These are phyloP conservation scores for Pseudopithomyces maydicus DNA, from an alignment of 2,329 filamentous ascomycete genomes.

Conservation along the genomic window DNA sequence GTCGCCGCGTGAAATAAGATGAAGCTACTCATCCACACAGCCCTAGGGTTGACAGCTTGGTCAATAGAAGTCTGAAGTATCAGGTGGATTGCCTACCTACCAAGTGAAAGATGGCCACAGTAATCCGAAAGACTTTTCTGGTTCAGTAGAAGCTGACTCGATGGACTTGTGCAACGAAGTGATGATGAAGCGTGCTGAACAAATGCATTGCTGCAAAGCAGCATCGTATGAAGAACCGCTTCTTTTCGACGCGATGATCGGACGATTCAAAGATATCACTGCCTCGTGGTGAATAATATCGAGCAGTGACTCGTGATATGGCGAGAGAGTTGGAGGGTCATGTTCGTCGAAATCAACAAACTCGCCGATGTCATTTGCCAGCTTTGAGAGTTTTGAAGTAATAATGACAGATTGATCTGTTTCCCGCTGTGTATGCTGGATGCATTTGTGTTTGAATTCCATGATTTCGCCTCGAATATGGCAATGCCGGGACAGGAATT, in stretches of 20 bases:
- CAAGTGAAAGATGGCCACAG: conserved; percentile 48
- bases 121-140: conserved; percentile 12
- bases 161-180: conserved; percentile 45
- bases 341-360: conserved; percentile 47
- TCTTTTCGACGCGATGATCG: conserved; percentile 54
- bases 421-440: conserved; percentile 52
- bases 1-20: conserved; percentile 58
- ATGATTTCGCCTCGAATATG: conserved; percentile 57
- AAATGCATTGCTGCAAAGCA: conserved; percentile 58
- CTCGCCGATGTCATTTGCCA: conserved; percentile 61
- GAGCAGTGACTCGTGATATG: conserved; percentile 50
- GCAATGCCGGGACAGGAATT: conserved; percentile 54
- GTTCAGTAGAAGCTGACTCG: neutral
- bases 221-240: conserved; percentile 53
- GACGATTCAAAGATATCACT: conserved; percentile 57
- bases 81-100: conserved; percentile 15
- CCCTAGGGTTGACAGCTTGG: conserved; percentile 13
- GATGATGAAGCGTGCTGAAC: conserved; percentile 55
- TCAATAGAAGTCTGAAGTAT: neutral
- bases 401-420: conserved; percentile 52
- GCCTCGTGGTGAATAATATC: conserved; percentile 56
- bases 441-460: conserved; percentile 59
- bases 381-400: conserved; percentile 56
- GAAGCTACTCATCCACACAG: conserved; percentile 59
- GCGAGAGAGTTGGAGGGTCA: conserved; percentile 1